These are phyloP conservation scores for Passiflora organensis DNA, from an alignment of 345 rosid genomes.

Conservation along the genomic window DNA sequence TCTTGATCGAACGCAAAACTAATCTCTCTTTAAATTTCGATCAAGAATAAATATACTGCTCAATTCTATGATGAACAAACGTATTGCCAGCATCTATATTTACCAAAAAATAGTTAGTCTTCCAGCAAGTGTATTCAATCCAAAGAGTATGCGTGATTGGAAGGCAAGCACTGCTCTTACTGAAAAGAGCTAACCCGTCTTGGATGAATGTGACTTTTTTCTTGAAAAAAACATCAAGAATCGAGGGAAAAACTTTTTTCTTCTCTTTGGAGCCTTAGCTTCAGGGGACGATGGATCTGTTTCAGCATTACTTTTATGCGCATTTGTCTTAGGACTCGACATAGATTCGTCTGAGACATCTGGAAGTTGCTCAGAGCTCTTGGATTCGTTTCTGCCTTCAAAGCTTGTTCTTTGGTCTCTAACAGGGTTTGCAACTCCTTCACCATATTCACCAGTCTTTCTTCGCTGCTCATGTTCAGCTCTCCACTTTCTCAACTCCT, in stretches of 20 bases:
- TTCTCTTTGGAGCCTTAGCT: constrained; percentile 44
- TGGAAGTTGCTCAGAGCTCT: constrained; percentile 10
- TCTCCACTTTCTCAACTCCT: constrained; percentile 85
- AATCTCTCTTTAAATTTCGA: too few species aligned
- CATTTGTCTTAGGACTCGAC: constrained; percentile 30
- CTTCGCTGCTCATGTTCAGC: constrained; percentile 64
- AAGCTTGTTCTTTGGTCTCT: constrained; percentile 29
- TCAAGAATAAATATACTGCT: too few species aligned
- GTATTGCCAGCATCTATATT: constrained; percentile 35
- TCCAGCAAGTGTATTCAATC: constrained; percentile 7
- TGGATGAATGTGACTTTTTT: constrained; percentile 48
- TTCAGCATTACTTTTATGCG: constrained; percentile 18
- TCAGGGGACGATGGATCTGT: constrained; percentile 28
- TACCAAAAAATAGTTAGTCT: constrained; percentile 7
- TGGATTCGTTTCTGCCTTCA: constrained; percentile 38
- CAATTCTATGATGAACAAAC: constrained; percentile 24
- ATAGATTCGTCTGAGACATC: constrained; percentile 7
- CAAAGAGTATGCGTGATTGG: constrained; percentile 9
- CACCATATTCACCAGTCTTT: constrained; percentile 45
- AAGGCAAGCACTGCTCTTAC: constrained; percentile 1
- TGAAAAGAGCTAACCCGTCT: constrained; percentile 18
- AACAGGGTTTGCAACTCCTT: constrained; percentile 19
- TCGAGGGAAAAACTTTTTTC: constrained; percentile 76
- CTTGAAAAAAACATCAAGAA: constrained; percentile 57
- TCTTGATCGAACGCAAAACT: too few species aligned